Evolutionary conservation across 1,284 basidiomycete genomes (phyloP), one percentile per base, ranked within the genome.

Genomic region (Mrakiaceae sp.): DNA sequence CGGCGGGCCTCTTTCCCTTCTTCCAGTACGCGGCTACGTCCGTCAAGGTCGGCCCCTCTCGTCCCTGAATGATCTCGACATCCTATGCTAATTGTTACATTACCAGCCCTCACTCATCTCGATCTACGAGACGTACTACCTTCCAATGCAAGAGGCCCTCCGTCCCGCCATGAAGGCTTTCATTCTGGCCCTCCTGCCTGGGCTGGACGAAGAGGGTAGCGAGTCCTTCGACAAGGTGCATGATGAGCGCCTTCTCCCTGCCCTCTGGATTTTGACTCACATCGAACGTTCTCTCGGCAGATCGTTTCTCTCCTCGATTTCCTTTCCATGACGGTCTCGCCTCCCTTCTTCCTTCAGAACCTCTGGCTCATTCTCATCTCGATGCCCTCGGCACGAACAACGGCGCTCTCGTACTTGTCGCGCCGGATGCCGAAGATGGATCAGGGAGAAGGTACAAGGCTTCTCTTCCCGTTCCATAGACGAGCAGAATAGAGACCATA

Each of bases 21-120:
- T 98, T 98, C 74, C 92, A 97, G 75, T 97, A 92, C 76, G 93
- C 96, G 5, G 87, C 94, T 12, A 98, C 93, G 5, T 93, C 91
- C 27, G 92, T 95, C 66, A 89, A 89, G 81, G 88, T 87, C 71
- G 68, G 69, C 60, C 54, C 3, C n/a, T 27, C 64, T 78, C 68
- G 6, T 68, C 53, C 8, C 49, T 56, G 52, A 58, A n/a, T 42
- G 43, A 16, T 9, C 49, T 14, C 54, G 5, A 6, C 14, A 12
- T 16, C 50, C 14, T n/a, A 5, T 6, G 10, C 8, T n/a, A 12
- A 16, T n/a, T 52, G 10, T 49, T 12, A 42, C 47, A n/a, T 3
- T 16, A 48, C 44, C 63, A 94, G 84, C 92, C 92, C 1, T 82
- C 86, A 9, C 79, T 97, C 1, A 81, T 97, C 58, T 88, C 86